Evolutionary conservation across 768 basidiomycete genomes (phyloP).

Genomic region (Polyporus arcularius): DNA sequence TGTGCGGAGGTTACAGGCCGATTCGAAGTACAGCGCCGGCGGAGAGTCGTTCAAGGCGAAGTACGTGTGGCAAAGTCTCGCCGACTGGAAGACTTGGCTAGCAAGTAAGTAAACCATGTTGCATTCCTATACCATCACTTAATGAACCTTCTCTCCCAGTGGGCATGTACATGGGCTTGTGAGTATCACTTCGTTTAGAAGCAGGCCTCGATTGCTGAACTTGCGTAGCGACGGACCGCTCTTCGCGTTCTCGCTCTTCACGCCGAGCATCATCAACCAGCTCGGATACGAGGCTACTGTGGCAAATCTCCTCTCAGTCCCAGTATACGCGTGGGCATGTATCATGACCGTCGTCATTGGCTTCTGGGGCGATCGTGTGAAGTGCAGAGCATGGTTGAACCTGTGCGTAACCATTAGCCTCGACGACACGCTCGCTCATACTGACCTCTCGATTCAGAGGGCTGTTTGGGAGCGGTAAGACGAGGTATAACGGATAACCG

Average conservation of each 20-base stretch:
- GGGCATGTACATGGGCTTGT: conserved; percentile 75
- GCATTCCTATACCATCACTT: not conserved
- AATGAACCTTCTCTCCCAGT: conserved; percentile 37
- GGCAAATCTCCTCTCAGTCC: conserved; percentile 76
- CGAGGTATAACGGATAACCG: not conserved
- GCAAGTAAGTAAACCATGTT: conserved; percentile 48
- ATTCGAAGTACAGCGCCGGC: conserved; percentile 65
- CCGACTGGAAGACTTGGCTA: conserved; percentile 75
- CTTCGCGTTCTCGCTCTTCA: conserved; percentile 57
- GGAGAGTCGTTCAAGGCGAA: conserved; percentile 54
- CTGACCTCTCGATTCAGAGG: conserved; percentile 15
- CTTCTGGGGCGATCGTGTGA: conserved; percentile 59
- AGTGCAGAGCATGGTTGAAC: conserved; percentile 60
- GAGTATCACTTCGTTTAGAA: conserved; percentile 18
- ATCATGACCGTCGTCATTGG: conserved; percentile 65
- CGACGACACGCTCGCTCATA: not conserved
- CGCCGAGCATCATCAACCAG: conserved; percentile 49
- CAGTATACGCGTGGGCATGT: conserved; percentile 76
- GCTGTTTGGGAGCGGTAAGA: conserved; percentile 35
- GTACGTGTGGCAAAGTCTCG: conserved; percentile 61
- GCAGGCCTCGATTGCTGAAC: not conserved
- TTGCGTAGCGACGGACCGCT: conserved; percentile 46
- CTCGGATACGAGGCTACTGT: conserved; percentile 67
- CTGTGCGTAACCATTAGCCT: conserved; percentile 41
- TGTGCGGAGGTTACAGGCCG: conserved; percentile 62